Percentiles rank a stretch among this genome's conserved stretches.
phyloP scores from a whole-genome alignment of 2,329 filamentous ascomycete genomes.

The Scedosporium aurantiacum region DNA sequence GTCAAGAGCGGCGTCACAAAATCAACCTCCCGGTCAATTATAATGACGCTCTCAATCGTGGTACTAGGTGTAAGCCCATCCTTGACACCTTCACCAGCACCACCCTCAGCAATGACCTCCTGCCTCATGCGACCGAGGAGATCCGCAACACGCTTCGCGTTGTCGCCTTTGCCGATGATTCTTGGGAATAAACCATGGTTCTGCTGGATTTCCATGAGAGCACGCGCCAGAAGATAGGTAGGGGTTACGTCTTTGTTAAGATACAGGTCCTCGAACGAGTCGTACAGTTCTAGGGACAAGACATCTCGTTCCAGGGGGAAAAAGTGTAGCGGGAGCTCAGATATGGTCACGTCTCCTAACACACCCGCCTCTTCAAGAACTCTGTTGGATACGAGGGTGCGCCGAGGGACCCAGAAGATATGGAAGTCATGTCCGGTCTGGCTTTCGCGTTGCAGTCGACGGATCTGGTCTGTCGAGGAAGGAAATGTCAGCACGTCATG shows the following conservation, averaged over 20 bases:
- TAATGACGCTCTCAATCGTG: constrained; percentile 78
- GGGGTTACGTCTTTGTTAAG: constrained; percentile 82
- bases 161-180: constrained; percentile 91
- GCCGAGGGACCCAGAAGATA: constrained; percentile 89
- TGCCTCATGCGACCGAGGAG: constrained; percentile 83
- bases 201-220: constrained; percentile 88
- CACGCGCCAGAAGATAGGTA: constrained; percentile 79
- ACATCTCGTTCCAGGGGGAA: constrained; percentile 87
- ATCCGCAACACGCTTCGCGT: constrained; percentile 80
- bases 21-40: constrained; percentile 92
- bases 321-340: constrained; percentile 80
- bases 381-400: constrained; percentile 83
- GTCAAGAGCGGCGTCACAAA: constrained; percentile 86
- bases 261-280: constrained; percentile 79
- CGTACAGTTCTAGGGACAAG: constrained; percentile 78
- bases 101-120: constrained; percentile 72
- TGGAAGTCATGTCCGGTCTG: constrained; percentile 92
- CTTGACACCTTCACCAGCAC: constrained; percentile 48
- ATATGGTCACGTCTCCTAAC: constrained; percentile 80
- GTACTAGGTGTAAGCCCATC: constrained; percentile 74
- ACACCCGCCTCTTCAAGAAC: constrained; percentile 88
- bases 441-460: constrained; percentile 75
- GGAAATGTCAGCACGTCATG: constrained; percentile 46
- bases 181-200: constrained; percentile 88
- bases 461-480: constrained; percentile 64